These are phyloP conservation scores for Babesia ovis DNA, from an alignment of 169 alveolate genomes.

Conservation along the genomic window DNA sequence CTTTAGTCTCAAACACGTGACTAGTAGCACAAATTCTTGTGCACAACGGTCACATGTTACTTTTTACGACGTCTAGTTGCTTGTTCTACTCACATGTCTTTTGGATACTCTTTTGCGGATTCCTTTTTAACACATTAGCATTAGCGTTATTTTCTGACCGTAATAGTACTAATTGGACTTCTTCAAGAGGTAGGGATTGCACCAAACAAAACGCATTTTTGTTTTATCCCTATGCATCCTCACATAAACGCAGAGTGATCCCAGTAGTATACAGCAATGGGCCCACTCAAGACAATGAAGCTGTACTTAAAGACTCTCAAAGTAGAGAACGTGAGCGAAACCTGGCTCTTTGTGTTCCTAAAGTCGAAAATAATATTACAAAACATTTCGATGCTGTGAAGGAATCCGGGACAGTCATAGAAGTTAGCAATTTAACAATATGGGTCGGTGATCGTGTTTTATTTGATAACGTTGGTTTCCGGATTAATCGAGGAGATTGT, in stretches of 20 bases:
- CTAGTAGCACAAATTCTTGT: neutral
- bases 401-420: constrained; percentile 34
- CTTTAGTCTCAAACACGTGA: neutral
- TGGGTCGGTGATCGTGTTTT: constrained; percentile 60
- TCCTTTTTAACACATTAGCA: neutral
- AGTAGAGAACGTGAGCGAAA: neutral
- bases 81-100: neutral
- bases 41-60: constrained; percentile 16
- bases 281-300: neutral
- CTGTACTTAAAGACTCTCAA: neutral
- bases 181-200: neutral
- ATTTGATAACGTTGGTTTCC: constrained; percentile 69
- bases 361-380: neutral
- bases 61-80: neutral
- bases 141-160: neutral
- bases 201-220: neutral
- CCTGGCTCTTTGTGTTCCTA: constrained; percentile 8
- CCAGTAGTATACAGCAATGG: neutral
- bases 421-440: constrained; percentile 34
- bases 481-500: constrained; percentile 70
- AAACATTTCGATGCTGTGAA: constrained; percentile 1
- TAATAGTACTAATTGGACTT: neutral
- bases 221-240: neutral
- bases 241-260: neutral
- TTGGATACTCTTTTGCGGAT: neutral